Evolutionary conservation across 345 rosid species (phyloP).

Genomic region (Cardiospermum halicacabum): DNA sequence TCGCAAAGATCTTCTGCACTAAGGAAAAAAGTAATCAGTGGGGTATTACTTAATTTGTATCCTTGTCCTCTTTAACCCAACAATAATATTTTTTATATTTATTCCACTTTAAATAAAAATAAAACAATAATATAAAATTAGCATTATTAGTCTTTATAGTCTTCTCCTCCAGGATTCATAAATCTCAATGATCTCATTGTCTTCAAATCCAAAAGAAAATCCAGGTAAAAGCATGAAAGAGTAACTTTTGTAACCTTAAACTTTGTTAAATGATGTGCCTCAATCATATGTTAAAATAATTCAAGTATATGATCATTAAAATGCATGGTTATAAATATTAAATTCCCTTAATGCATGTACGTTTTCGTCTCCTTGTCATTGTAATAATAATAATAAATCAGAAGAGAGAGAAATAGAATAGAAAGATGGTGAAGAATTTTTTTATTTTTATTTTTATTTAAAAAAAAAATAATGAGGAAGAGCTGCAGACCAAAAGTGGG

Average conservation of each 20-base stretch:
- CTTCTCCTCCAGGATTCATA: conserved; percentile 3
- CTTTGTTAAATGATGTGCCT: conserved; percentile 16
- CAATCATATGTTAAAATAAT: conserved; percentile 24
- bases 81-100: no score
- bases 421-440: no score
- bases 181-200: not conserved
- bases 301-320: conserved; percentile 14
- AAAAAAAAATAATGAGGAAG: no score
- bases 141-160: conserved; percentile 3
- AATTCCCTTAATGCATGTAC: conserved; percentile 12
- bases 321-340: conserved; percentile 13
- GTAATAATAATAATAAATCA: not conserved
- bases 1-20: conserved; percentile 24
- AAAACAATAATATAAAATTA: conserved; percentile 5
- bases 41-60: conserved; percentile 17
- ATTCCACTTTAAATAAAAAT: no score
- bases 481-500: not conserved
- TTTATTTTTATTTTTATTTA: no score
- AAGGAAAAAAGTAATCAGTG: conserved; percentile 23
- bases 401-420: not conserved
- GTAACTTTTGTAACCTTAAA: conserved; percentile 30
- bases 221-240: conserved; percentile 17
- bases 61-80: no score
- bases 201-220: conserved; percentile 6
- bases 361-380: not conserved